Base-by-base conservation (phyloP, 768 basidiomycete genomes). In the Basidioascus undulatus region DNA sequence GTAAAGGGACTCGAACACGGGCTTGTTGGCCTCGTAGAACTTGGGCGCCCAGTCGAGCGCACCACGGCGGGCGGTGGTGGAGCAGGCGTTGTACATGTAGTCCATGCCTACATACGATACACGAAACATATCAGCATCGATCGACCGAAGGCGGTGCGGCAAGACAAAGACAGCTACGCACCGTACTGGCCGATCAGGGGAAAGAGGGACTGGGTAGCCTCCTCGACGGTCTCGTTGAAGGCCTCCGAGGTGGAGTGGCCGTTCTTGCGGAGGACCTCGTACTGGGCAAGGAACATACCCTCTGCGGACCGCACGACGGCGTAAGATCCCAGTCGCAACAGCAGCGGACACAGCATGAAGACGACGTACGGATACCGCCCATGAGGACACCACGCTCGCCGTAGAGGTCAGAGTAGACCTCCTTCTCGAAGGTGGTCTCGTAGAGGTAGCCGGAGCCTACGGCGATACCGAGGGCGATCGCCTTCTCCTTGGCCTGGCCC, bases 171-270 rank as follows among this genome's bases (percentile, higher is more conserved):
- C 6, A 56, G 72, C 41, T 58, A 80, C 76, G 9, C 23, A 46
- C 84, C 86, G 59, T 92, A 78, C 55, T 76, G 70, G 50, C 89
- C 92, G 54, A 98, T 84, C 60, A 98, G 62, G 45, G 92, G 92
- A 68, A 82, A 94, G 48, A 98, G 73, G 30, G 84, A 89, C 58
- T 98, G 87, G 32, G 89, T 96, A n/a, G 92, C 92, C 65, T 96
- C 92, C 63, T 96, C 92, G 46, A 96, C 92, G 44, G 92, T 96
- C 68, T 98, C 92, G 62, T 98, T 96, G 74, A 98, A 96, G 37
- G 87, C 87, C 59, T 98, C 92, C 32, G 89, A 96, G 40, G 92
- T 92, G 4, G 73, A 65, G 70, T 98, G 92, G 42, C 86, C 86
- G 57, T 89, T 89, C 56, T 76, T 79, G 57, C 86, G 82, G 54